phyloP scores from a whole-genome alignment of 2,329 filamentous ascomycete genomes.

The Pestalotiopsis sp. region DNA sequence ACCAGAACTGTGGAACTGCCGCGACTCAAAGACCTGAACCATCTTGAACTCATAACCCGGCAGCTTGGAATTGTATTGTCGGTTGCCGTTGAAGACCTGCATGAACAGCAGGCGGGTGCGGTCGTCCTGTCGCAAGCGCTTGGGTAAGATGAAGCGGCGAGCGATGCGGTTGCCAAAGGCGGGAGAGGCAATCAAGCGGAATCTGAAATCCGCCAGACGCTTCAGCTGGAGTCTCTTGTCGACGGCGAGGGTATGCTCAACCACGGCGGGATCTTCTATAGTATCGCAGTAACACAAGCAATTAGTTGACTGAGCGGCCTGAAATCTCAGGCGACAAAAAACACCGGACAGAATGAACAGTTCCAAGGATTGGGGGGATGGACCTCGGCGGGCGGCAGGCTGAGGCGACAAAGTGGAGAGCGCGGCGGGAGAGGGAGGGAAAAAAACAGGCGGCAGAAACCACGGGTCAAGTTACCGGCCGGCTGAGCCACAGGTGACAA shows the following conservation, averaged over 20 bases:
- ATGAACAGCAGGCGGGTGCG: slow-evolving; percentile 44
- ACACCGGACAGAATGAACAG: not conserved
- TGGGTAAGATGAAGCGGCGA: slow-evolving; percentile 25
- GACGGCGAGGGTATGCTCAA: slow-evolving; percentile 3
- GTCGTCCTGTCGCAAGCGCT: slow-evolving; percentile 29
- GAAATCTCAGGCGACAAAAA: slow-evolving; percentile 5
- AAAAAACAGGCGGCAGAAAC: not conserved
- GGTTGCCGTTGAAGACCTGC: slow-evolving; percentile 32
- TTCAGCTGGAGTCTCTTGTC: not conserved
- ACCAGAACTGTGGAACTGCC: slow-evolving; percentile 48
- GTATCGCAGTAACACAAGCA: not conserved
- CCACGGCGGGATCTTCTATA: slow-evolving; percentile 6
- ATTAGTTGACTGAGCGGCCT: slow-evolving; percentile 8
- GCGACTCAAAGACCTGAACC: slow-evolving; percentile 48
- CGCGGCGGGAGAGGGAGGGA: not conserved
- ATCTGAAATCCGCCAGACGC: slow-evolving; percentile 1
- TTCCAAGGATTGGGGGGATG: not conserved
- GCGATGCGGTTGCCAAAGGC: not conserved
- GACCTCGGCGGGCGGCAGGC: not conserved
- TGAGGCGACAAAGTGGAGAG: not conserved
- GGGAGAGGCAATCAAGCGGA: not conserved
- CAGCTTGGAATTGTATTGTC: slow-evolving; percentile 26
- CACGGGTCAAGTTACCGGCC: not conserved
- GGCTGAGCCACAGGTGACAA: not conserved
- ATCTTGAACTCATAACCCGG: slow-evolving; percentile 35